Percentiles rank a stretch among this genome's conserved stretches.
phyloP scores from a whole-genome alignment of 352 stramenopile species.

The Phytophthora megakarya region DNA sequence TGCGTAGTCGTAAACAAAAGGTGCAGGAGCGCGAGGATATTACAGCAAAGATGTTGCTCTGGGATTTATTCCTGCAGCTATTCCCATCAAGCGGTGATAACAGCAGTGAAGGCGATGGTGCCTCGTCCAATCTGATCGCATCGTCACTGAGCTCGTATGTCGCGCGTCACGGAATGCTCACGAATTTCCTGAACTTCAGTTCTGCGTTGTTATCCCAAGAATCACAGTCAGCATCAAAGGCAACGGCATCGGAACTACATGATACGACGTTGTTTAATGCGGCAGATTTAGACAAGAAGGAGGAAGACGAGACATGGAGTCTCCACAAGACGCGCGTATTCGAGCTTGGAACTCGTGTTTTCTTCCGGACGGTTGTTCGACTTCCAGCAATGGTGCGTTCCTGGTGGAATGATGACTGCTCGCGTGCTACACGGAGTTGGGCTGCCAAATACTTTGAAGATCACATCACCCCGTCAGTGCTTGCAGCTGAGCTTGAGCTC shows the following conservation, averaged over 20 bases:
- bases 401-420: conserved; percentile 92
- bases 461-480: conserved; percentile 81
- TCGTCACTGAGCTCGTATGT: conserved; percentile 81
- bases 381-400: conserved; percentile 87
- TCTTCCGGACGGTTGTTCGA: conserved; percentile 83
- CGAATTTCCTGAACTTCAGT: conserved; percentile 66
- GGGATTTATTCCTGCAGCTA: conserved; percentile 84
- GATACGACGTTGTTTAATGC: conserved; percentile 58
- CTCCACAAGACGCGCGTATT: conserved; percentile 53
- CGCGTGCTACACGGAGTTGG: conserved; percentile 78
- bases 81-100: conserved; percentile 47
- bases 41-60: conserved; percentile 63
- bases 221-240: conserved; percentile 34
- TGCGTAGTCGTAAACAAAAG: conserved; percentile 58
- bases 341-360: conserved; percentile 62
- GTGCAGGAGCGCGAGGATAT: conserved; percentile 59
- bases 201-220: conserved; percentile 73
- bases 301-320: conserved; percentile 35
- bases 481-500: conserved; percentile 75
- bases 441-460: conserved; percentile 90
- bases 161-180: conserved; percentile 57
- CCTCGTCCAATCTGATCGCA: conserved; percentile 51
- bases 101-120: conserved; percentile 14
- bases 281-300: conserved; percentile 39
- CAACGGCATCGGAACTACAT: conserved; percentile 39